Conservation (phyloP, 352 stramenopile species). For the Pythium periplocum region DNA sequence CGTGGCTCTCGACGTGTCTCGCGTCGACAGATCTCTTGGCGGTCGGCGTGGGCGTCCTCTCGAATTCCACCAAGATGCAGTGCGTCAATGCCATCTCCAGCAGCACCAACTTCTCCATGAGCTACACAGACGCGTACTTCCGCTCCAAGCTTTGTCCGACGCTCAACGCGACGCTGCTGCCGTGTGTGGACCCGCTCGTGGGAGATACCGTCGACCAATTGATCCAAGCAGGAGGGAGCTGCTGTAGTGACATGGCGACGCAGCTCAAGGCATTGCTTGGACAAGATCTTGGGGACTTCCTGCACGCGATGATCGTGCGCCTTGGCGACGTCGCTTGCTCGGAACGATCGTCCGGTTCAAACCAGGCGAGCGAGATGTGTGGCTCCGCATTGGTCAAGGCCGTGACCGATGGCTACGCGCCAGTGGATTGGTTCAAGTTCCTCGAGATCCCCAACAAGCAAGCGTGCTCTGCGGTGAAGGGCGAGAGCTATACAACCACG, state of each 20-base stretch:
- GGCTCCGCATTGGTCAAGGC: slow-evolving; percentile 13
- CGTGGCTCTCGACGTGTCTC: slow-evolving; percentile 34
- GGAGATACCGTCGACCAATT: slow-evolving; percentile 21
- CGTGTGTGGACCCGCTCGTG: slow-evolving; percentile 27
- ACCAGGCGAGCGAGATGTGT: slow-evolving; percentile 20
- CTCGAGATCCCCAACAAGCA: slow-evolving; percentile 28
- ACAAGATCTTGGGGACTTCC: slow-evolving; percentile 17
- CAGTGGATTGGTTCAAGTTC: slow-evolving; percentile 23
- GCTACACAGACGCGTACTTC: slow-evolving; percentile 11
- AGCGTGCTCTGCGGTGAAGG: slow-evolving; percentile 28
- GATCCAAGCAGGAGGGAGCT: slow-evolving; percentile 20
- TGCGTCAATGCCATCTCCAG: slow-evolving; percentile 19
- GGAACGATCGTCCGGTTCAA: slow-evolving; percentile 13
- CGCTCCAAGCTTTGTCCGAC: slow-evolving; percentile 20
- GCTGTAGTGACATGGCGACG: slow-evolving; percentile 24
- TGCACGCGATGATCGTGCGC: slow-evolving; percentile 15
- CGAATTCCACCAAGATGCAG: slow-evolving; percentile 17
- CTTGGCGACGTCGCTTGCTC: slow-evolving; percentile 28
- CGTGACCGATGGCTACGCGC: slow-evolving; percentile 11
- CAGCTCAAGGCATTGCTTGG: slow-evolving; percentile 24
- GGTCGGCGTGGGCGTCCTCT: slow-evolving; percentile 18
- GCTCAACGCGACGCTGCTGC: slow-evolving; percentile 26
- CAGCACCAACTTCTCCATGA: background rate
- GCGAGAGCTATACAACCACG: slow-evolving; percentile 23
- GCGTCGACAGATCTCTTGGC: slow-evolving; percentile 24